These are phyloP conservation scores for Pseudoperonospora humuli DNA, from an alignment of 352 stramenopile species.

Conservation along the genomic window DNA sequence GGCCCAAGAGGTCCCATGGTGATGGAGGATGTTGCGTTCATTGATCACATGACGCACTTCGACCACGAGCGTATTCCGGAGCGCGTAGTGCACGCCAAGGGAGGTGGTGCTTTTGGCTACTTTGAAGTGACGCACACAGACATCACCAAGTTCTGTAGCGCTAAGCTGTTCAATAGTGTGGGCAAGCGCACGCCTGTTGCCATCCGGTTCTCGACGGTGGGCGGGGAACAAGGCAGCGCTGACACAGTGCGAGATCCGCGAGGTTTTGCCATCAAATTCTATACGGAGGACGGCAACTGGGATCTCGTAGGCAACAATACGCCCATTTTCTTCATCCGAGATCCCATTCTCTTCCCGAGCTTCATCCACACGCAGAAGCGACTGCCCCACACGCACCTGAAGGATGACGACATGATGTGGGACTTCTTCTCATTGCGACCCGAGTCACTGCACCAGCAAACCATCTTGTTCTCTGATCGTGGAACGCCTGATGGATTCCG, in stretches of 20 bases:
- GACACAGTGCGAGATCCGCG: constrained; percentile 85
- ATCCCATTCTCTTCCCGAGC: constrained; percentile 87
- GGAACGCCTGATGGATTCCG: constrained; percentile 85
- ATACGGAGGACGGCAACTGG: constrained; percentile 92
- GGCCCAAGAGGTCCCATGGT: constrained; percentile 52
- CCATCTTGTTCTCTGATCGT: constrained; percentile 85
- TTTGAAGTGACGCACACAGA: constrained; percentile 79
- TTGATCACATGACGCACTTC: constrained; percentile 89
- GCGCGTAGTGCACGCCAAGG: constrained; percentile 89
- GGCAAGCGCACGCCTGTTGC: constrained; percentile 85
- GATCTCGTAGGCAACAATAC: constrained; percentile 92
- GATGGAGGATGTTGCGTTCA: constrained; percentile 81
- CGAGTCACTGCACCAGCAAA: constrained; percentile 86
- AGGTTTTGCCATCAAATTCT: constrained; percentile 91
- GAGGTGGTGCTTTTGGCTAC: constrained; percentile 85
- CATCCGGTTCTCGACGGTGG: constrained; percentile 82
- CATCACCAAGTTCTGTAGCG: constrained; percentile 53
- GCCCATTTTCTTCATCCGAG: constrained; percentile 92
- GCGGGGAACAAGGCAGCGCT: constrained; percentile 63
- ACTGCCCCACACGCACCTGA: constrained; percentile 82
- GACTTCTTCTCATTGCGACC: constrained; percentile 90
- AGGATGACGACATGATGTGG: constrained; percentile 87
- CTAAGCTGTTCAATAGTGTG: constrained; percentile 66
- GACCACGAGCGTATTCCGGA: constrained; percentile 89
- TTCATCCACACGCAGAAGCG: constrained; percentile 93